These are phyloP conservation scores for Gossypium raimondii DNA, from an alignment of 345 rosid species.

Conservation along the genomic window DNA sequence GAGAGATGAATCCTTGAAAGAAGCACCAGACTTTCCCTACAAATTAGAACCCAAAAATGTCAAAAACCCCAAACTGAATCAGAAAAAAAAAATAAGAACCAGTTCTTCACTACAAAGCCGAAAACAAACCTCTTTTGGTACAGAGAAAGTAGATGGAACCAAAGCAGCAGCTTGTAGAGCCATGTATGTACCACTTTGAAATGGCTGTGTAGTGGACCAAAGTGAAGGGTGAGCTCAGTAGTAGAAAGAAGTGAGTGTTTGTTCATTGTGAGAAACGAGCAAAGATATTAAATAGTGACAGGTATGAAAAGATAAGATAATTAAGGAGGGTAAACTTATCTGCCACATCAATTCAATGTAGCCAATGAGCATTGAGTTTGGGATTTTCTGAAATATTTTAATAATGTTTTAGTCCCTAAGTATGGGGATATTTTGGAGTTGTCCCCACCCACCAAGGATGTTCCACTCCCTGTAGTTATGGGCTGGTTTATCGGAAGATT, in stretches of 20 bases:
- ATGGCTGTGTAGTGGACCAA: not conserved
- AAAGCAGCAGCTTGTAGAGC: conserved; percentile 78
- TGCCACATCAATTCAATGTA: conserved; percentile 40
- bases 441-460: not conserved
- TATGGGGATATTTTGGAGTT: conserved; percentile 33
- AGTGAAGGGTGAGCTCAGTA: not conserved
- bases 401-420: not conserved
- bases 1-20: conserved; percentile 64
- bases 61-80: conserved; percentile 7
- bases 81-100: not conserved
- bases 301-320: conserved; percentile 52
- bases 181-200: conserved; percentile 29
- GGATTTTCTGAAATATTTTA: conserved; percentile 52
- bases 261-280: conserved; percentile 4
- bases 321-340: conserved; percentile 26
- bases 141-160: conserved; percentile 54
- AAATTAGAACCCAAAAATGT: not conserved
- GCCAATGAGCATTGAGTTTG: conserved; percentile 48
- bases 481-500: conserved; percentile 19
- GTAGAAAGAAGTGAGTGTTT: not conserved
- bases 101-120: not conserved
- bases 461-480: conserved; percentile 14
- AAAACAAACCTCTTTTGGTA: conserved; percentile 56
- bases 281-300: conserved; percentile 24
- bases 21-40: conserved; percentile 57